A percentile compares a stretch with the other conserved stretches of the same genome.
Evolutionary conservation across 768 basidiomycete species (phyloP).

Genomic region (Mycena haematopus): DNA sequence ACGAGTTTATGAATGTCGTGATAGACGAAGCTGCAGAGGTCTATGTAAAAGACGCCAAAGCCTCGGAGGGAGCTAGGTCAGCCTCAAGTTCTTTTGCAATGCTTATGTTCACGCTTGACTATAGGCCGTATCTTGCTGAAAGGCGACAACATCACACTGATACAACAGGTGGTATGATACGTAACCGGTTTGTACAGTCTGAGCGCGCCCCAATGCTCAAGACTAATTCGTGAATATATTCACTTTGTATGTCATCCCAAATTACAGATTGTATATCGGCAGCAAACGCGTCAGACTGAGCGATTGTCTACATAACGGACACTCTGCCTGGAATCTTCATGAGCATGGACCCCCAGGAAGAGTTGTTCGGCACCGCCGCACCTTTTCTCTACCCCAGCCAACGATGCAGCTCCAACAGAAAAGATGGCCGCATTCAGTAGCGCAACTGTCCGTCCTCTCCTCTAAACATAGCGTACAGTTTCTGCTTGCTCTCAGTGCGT

Average conservation of each 20-base stretch:
- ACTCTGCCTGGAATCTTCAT: conserved; percentile 65
- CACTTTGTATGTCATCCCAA: conserved; percentile 23
- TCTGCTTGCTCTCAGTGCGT: conserved; percentile 59
- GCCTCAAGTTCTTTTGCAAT: conserved; percentile 27
- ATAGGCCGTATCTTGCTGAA: conserved; percentile 94
- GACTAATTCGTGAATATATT: conserved; percentile 25
- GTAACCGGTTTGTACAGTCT: conserved; percentile 12
- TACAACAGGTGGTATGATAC: conserved; percentile 66
- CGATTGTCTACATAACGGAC: conserved; percentile 84
- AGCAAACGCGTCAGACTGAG: conserved; percentile 71
- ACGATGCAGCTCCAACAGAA: conserved; percentile 93
- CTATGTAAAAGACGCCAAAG: conserved; percentile 87
- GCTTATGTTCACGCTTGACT: conserved; percentile 10
- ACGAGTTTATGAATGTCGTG: conserved; percentile 99
- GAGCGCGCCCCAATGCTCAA: conserved; percentile 6
- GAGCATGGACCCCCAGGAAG: conserved; percentile 3
- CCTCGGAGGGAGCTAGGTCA: conserved; percentile 84
- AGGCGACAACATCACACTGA: conserved; percentile 98
- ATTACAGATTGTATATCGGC: conserved; percentile 85
- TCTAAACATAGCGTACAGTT: conserved; percentile 87
- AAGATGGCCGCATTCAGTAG: conserved; percentile 88
- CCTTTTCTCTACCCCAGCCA: conserved; percentile 90
- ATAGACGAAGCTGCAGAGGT: conserved; percentile 94
- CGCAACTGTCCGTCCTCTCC: conserved; percentile 81
- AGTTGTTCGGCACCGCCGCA: conserved; percentile 34